Base-by-base conservation (phyloP, 257 asterid genomes). In the Lycium barbarum region DNA sequence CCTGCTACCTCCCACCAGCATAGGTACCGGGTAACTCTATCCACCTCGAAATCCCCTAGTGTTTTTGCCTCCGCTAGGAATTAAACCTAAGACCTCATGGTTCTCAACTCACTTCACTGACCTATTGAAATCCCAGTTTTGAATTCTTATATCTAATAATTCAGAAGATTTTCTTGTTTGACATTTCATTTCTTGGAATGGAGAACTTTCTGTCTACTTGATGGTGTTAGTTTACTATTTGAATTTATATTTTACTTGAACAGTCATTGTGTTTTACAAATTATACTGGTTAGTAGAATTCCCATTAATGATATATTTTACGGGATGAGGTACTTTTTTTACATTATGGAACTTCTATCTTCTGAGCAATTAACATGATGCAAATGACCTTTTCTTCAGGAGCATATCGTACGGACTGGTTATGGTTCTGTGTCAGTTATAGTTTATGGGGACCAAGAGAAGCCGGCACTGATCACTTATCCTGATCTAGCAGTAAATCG, bases 401-500 rank as follows among this genome's bases (percentile, higher is more conserved):
- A 96, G 90, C 97, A 96, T 92, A 86, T 87, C 74, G 89, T 96
- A 78, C 91, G 90, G 62, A 95, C 98, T 49, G 92, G 93, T 84
- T 88, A 62, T 87, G 98, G 95, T 83, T 93, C 98, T 85, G 93
- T 95, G 68, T 95, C 98, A 78, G 98, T 95, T 86, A 93, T 93
- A 81, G 92, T 95, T 61, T 95, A 93, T 84, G 98, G 98, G 65
- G 97, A 95, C 83, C 93, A 92, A 83, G 98, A 96, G 79, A 96
- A 96, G 90, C 98, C 99, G 10, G 98, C 98, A 86, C 91, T 96
- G 83, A 88, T 96, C 86, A 94, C 99, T 87, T 96, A 96, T 87
- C 98, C 99, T 57, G 99, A 96, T 93, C 84, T 96, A 87, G 98
- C 98, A 89, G 87, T 96, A 88, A 96, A 96, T 84, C 94, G 98